Conservation (phyloP, 306 rosid species). For the Glycine tomentella region DNA sequence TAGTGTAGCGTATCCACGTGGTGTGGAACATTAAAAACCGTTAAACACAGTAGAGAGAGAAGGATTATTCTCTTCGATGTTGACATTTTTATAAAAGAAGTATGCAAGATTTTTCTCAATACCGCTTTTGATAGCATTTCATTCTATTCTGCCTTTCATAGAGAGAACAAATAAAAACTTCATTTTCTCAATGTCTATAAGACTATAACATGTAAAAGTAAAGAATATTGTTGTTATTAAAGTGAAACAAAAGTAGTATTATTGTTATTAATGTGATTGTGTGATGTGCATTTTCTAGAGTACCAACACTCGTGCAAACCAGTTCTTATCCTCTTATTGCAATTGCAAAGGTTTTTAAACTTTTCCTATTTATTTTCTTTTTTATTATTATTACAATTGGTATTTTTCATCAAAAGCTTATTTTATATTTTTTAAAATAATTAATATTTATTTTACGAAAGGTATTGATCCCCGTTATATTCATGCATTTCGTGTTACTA, state of each 20-base stretch:
- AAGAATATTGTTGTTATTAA: background rate
- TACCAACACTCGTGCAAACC: background rate
- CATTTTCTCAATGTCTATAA: background rate
- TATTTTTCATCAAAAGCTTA: too few species aligned
- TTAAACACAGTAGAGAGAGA: constrained; percentile 24
- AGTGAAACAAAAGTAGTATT: constrained; percentile 8
- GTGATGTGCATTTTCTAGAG: background rate
- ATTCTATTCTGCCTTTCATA: background rate
- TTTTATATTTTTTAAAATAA: too few species aligned
- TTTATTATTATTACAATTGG: background rate
- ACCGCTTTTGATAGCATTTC: constrained; percentile 1
- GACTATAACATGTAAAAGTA: background rate
- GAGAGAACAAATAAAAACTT: background rate
- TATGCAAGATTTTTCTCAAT: too few species aligned
- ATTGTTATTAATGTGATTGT: background rate
- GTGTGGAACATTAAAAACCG: constrained; percentile 23
- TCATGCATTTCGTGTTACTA: background rate
- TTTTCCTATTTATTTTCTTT: background rate
- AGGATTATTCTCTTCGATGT: too few species aligned
- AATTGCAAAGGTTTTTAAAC: background rate
- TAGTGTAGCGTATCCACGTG: constrained; percentile 2
- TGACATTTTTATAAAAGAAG: too few species aligned
- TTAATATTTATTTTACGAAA: too few species aligned
- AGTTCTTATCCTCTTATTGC: background rate
- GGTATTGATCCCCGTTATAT: too few species aligned